These are phyloP conservation scores for Aspergillus ustus DNA, from an alignment of 2,329 filamentous ascomycete genomes.

Conservation along the genomic window DNA sequence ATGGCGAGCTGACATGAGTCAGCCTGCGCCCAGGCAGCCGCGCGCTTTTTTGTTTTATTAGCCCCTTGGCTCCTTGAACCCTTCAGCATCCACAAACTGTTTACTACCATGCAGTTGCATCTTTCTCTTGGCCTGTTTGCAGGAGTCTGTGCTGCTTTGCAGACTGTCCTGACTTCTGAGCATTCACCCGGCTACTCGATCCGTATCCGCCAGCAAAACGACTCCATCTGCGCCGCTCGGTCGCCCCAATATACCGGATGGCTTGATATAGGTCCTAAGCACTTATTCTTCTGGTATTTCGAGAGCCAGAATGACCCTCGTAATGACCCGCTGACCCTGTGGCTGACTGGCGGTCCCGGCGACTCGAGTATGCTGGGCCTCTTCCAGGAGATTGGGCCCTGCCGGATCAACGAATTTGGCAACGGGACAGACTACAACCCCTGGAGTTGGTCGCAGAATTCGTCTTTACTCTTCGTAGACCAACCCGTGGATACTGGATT, in stretches of 20 bases:
- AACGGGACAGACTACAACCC: constrained; percentile 30
- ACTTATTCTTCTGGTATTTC: constrained; percentile 30
- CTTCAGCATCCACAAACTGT: too few species aligned
- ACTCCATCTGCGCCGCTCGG: constrained; percentile 30
- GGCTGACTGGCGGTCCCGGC: constrained; percentile 30
- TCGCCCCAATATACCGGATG: constrained; percentile 35
- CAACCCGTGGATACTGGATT: constrained; percentile 33
- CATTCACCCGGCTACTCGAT: constrained; percentile 24
- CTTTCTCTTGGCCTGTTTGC: too few species aligned
- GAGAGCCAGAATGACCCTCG: constrained; percentile 29
- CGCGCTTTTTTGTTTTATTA: too few species aligned
- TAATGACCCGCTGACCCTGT: constrained; percentile 28
- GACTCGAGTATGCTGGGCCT: constrained; percentile 27
- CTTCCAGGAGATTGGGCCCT: constrained; percentile 24
- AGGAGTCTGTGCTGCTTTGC: too few species aligned
- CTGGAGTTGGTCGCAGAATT: constrained; percentile 29
- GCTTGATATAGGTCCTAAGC: constrained; percentile 29
- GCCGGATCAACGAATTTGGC: constrained; percentile 23
- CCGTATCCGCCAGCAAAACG: constrained; percentile 32
- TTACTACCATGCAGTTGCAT: too few species aligned
- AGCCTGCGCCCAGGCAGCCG: too few species aligned
- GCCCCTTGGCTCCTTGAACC: too few species aligned
- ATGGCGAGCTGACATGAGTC: too few species aligned
- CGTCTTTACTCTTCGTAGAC: constrained; percentile 33
- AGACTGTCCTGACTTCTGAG: not conserved